phyloP scores from a whole-genome alignment of 305 asterid species.

The Fraxinus sp. region DNA sequence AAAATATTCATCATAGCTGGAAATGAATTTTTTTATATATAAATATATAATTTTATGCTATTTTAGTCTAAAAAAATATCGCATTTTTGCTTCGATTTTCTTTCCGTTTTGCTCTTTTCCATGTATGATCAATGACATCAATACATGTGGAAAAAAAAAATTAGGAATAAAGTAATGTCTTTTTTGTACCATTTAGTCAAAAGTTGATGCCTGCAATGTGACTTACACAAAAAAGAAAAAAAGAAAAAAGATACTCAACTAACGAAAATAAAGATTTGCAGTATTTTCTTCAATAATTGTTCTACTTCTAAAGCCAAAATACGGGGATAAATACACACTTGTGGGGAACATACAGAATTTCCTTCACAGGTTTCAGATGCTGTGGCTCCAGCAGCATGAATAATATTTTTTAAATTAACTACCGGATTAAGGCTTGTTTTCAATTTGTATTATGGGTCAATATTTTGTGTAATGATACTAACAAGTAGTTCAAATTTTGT shows the following conservation, averaged over 20 bases:
- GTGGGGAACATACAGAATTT: constrained; percentile 33
- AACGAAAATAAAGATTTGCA: background rate
- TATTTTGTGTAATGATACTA: background rate
- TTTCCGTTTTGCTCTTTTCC: background rate
- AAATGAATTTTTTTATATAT: background rate
- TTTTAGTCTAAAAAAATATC: constrained; percentile 29
- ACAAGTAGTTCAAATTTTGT: background rate
- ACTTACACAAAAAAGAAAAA: background rate
- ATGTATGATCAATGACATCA: background rate
- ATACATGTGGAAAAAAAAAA: constrained; percentile 20
- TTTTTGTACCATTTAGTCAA: constrained; percentile 35
- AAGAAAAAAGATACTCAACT: background rate
- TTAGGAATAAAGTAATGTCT: constrained; percentile 23
- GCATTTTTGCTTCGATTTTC: constrained; percentile 19
- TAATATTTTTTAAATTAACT: background rate
- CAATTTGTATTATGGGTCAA: background rate
- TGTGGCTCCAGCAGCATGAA: background rate
- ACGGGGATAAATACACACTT: constrained; percentile 21
- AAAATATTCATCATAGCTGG: constrained; percentile 52
- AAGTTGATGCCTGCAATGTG: constrained; percentile 42
- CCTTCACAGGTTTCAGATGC: background rate
- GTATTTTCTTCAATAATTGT: constrained; percentile 16
- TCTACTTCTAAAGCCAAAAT: constrained; percentile 29
- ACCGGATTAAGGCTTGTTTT: background rate
- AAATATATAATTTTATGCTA: background rate